Evolutionary conservation across 2,329 filamentous ascomycete species (phyloP).

Genomic region (Stachybotrys chartarum): DNA sequence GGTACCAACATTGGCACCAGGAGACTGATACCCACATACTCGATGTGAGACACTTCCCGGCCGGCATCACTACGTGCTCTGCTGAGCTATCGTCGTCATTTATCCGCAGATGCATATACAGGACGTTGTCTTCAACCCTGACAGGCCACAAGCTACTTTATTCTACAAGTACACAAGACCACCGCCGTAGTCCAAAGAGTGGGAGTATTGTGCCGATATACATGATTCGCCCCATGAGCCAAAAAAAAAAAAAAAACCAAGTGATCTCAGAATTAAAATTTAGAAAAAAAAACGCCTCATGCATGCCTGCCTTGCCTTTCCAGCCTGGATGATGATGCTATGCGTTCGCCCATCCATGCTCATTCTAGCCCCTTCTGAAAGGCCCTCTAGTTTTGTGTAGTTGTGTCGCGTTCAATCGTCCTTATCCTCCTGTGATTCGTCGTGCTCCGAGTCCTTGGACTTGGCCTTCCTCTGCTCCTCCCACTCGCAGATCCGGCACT

Average conservation of each 20-base stretch:
- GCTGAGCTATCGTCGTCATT: background rate
- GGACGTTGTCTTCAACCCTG: background rate
- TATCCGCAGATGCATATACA: background rate
- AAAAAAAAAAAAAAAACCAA: too few species aligned
- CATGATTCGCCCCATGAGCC: background rate
- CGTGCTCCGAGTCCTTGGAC: slow-evolving; percentile 25
- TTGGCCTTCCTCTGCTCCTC: slow-evolving; percentile 40
- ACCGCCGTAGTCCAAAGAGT: background rate
- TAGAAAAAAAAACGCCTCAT: background rate
- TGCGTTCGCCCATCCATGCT: background rate
- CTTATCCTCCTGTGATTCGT: slow-evolving; percentile 25
- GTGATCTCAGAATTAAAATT: too few species aligned
- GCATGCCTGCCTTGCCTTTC: background rate
- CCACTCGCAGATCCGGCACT: slow-evolving; percentile 57
- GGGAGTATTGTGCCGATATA: background rate
- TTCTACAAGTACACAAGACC: background rate
- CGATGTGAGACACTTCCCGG: too few species aligned
- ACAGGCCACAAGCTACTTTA: background rate
- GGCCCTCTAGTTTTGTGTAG: background rate
- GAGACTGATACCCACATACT: too few species aligned
- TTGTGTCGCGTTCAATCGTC: slow-evolving; percentile 19
- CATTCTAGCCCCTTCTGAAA: background rate
- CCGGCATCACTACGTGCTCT: background rate
- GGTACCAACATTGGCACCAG: too few species aligned
- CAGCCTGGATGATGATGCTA: background rate